Evolutionary conservation across 2,329 filamentous ascomycete species (phyloP), one percentile per base, ranked within the genome.

Genomic region (Diplodia scrobiculata): DNA sequence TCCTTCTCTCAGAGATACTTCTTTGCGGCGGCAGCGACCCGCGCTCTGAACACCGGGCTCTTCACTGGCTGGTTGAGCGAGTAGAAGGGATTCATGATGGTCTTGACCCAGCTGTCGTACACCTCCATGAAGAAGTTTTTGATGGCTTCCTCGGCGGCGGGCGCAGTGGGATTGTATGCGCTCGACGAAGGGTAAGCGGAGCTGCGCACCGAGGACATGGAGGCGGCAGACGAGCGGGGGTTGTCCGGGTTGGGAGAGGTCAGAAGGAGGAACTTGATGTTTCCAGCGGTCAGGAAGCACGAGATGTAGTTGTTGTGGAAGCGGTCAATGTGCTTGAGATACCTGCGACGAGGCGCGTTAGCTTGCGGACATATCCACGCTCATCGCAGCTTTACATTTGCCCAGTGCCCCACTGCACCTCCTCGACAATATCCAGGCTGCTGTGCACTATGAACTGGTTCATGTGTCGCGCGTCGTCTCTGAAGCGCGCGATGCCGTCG

Each of bases 391-490:
- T 83, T 69, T 81, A 96, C 92, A 96, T 90, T 72, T 91, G 89
- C 4, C 91, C 90, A 68, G 84, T 91, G 6, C 87, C 89, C 94
- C 95, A 99, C 80, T 98, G 95, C 34, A 94, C 88, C 79, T 99
- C 95, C 80, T 99, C 95, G 62, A 97, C 91, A 53, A 98, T 91
- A 78, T 99, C 95, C 66, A 99, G 83, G 70, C 91, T 91, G 71
- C 91, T 93, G 81, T 99, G 94, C 36, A 97, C 88, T 75, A 98
- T 92, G 82, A 99, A 98, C 79, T 97, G 95, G 81, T 97, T 97
- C 84, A 97, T 90, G 78, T 96, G 91, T 69, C 91, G 88, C 65
- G 94, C 90, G 74, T 96, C 89, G 70, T 96, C 91, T 67, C 86
- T 87, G 83, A 97, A 98, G 75, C 91, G 90, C 68, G 94, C 86